Evolutionary conservation across 768 basidiomycete genomes (phyloP), one percentile per base, ranked within the genome.

Genomic region (Punctularia strigosozonata): DNA sequence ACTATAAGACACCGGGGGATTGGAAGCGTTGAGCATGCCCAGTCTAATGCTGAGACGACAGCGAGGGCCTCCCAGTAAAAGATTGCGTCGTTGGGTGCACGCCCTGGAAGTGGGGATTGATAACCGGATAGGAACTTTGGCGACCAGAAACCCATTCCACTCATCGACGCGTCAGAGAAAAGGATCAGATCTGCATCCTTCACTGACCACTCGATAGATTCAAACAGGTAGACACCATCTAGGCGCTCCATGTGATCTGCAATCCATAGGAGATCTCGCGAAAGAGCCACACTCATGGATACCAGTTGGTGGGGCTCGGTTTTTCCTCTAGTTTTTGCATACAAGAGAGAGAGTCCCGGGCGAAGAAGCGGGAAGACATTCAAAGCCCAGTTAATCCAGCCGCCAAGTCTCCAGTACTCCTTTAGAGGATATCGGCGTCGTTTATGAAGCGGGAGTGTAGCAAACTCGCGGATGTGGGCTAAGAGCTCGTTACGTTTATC

Each of bases 301-400:
- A 56, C 35, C 2, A 24, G 14, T 5, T 45, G 48, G n/a, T 37
- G 25, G 6, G 31, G 7, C 5, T 25, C 6, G 4, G 33, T 19
- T 25, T 55, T 52, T 5, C 54, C 57, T 2, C 34, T 23, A 22
- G 57, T 54, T 28, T 61, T 63, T 0, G 14, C 25, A 31, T 60
- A 61, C 3, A 59, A n/a, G 6, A 45, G 35, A 25, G 34, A 48
- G 2, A 63, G 47, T 5, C 48, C 48, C 0, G 58, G 58, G 0
- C 49, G 31, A 0, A 59, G 38, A 2, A 55, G 34, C 1, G 59
- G 62, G 15, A 47, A 53, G 10, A 59, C 55, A 19, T 62, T 61
- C 13, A 64, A 47, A 0, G 46, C 17, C 61, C 62, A 64, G 25
- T 58, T 61, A 7, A 52, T 26, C 41, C 50, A 57, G 0, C 61